Evolutionary conservation across 257 asterid genomes (phyloP), one percentile per base, ranked within the genome.

Genomic region (Solanum pinnatisectum): DNA sequence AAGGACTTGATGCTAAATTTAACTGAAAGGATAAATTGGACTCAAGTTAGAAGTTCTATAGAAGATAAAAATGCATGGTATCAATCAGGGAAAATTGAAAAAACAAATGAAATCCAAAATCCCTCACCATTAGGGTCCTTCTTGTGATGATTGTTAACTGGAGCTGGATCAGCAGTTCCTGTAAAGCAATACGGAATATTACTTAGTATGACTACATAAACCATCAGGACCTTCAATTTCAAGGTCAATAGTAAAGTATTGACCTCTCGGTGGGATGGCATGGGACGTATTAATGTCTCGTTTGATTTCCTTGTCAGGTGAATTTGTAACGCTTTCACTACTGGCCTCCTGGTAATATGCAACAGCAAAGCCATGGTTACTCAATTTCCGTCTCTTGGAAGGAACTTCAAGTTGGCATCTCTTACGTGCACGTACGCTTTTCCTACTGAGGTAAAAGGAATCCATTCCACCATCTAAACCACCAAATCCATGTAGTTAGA

Each of bases 1-100:
- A 97, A 97, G 73, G 99, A 94, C 94, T 96, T 96, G 23, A 97
- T 97, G 93, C 98, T 95, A 84, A 97, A 90, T 90, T 91, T 94
- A 88, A 97, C 99, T 97, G 98, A 81, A 90, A 76, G 78, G 89
- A 60, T 23, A 86, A 81, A 89, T 65, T 49, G 68, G 42, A 46
- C 30, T 20, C 5, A 30, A 18, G 70, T 82, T 60, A 9, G 86
- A 85, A 30, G 32, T 35, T 27, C 0, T 49, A 59, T 59, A 49
- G 70, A 82, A 82, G 7, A 40, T 46, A 49, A 82, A 49, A 49
- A 18, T 3, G 32, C 25, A 82, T 49, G 42, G 44, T 32, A 82
- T 32, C 42, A 30, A 82, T 1, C 44, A 49, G 20, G 18, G 27
- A 18, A 10, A 18, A 82, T 82, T 6, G 2, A 10, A 30, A 60